A percentile compares a stretch with the other conserved stretches of the same genome.
Conservation (phyloP, 1,284 basidiomycete genomes). For the Marasmius sp. region DNA sequence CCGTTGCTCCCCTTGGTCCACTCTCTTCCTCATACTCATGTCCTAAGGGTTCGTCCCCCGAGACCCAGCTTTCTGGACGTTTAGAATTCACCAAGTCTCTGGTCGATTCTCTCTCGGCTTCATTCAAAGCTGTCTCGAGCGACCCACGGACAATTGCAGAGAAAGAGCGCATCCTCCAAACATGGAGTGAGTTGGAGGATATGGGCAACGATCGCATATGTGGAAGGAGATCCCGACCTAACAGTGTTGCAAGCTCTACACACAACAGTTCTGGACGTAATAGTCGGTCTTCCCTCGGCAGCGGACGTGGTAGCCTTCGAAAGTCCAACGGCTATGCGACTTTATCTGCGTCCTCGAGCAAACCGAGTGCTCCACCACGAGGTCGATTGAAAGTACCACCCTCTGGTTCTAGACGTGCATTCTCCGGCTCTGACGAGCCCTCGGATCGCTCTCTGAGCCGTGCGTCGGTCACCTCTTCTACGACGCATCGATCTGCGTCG, state of each 20-base stretch:
- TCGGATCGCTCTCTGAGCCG: slow-evolving; percentile 31
- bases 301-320: slow-evolving; percentile 14
- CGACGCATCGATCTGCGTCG: slow-evolving; percentile 51
- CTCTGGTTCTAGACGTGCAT: slow-evolving; percentile 42
- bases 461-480: slow-evolving; percentile 43
- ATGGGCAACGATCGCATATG: slow-evolving; percentile 70
- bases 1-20: slow-evolving; percentile 51
- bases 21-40: slow-evolving; percentile 49
- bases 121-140: slow-evolving; percentile 41
- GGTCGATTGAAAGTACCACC: slow-evolving; percentile 48
- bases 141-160: slow-evolving; percentile 63
- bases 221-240: slow-evolving; percentile 61
- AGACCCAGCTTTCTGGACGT: slow-evolving; percentile 63
- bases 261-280: slow-evolving; percentile 53
- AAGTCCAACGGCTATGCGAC: slow-evolving; percentile 51
- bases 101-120: slow-evolving; percentile 45
- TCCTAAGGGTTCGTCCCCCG: slow-evolving; percentile 42
- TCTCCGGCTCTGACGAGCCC: slow-evolving; percentile 43
- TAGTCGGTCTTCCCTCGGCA: slow-evolving; percentile 46
- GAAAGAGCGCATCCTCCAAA: slow-evolving; percentile 64
- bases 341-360: slow-evolving; percentile 42
- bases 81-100: slow-evolving; percentile 58
- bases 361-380: slow-evolving; percentile 16
- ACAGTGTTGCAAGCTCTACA: slow-evolving; percentile 58
- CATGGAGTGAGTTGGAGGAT: slow-evolving; percentile 76